Evolutionary conservation across 257 asterid genomes (phyloP).

Genomic region (Solanum microdontum): DNA sequence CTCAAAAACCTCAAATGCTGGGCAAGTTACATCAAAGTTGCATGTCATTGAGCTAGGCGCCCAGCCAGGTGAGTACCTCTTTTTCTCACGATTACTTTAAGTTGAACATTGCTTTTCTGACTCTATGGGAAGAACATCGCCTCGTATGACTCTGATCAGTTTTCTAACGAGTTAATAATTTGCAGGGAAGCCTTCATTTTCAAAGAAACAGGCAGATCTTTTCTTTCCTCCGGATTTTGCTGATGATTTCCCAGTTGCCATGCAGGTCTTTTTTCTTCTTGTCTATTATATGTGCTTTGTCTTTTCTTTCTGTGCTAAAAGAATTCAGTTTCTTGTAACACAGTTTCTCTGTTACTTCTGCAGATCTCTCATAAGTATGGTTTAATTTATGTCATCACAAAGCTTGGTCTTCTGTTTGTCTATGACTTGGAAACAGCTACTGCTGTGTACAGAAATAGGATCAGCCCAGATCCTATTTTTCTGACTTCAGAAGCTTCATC

Average conservation of each 20-base stretch:
- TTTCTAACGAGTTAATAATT: neutral
- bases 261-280: slow-evolving; percentile 60
- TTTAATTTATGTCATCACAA: slow-evolving; percentile 56
- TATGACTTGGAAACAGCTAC: slow-evolving; percentile 74
- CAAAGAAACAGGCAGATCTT: slow-evolving; percentile 97
- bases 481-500: slow-evolving; percentile 92
- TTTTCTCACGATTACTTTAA: neutral
- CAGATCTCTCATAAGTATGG: slow-evolving; percentile 84
- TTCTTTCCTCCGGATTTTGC: slow-evolving; percentile 98
- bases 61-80: slow-evolving; percentile 54
- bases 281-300: neutral
- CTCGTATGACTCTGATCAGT: neutral
- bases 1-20: slow-evolving; percentile 50
- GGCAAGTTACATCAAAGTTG: slow-evolving; percentile 55
- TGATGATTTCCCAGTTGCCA: slow-evolving; percentile 98
- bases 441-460: slow-evolving; percentile 96
- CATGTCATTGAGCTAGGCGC: slow-evolving; percentile 73
- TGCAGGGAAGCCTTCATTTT: slow-evolving; percentile 88
- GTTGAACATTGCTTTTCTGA: neutral
- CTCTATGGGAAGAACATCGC: neutral
- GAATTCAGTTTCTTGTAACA: neutral
- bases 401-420: slow-evolving; percentile 64
- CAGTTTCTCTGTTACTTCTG: slow-evolving; percentile 16
- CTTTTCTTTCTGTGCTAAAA: neutral
- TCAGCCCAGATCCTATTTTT: slow-evolving; percentile 97